A percentile compares a stretch with the other conserved stretches of the same genome.
Conservation (phyloP, 768 basidiomycete genomes). For the Termitomyces bulborhizus region DNA sequence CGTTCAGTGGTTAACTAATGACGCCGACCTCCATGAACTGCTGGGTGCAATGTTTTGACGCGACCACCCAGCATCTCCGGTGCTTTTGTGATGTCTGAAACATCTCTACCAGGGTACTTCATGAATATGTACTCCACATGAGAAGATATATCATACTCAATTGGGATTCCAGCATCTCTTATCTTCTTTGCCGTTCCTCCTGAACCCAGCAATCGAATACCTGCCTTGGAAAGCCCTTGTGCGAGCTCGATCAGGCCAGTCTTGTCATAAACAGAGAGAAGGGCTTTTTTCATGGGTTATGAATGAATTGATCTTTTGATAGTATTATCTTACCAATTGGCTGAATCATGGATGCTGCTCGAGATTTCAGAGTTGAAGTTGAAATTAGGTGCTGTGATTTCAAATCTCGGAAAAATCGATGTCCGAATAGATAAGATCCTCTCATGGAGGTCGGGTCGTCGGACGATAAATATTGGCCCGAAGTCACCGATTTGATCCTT, state of each 20-base stretch:
- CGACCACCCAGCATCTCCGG: slow-evolving; percentile 99
- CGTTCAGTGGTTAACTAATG: not conserved
- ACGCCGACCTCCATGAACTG: slow-evolving; percentile 86
- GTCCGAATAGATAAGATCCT: slow-evolving; percentile 6
- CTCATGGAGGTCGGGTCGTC: too few species aligned
- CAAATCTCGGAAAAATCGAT: not conserved
- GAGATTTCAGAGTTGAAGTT: not conserved
- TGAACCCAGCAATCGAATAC: slow-evolving; percentile 87
- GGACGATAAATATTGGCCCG: too few species aligned
- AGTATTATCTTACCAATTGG: slow-evolving; percentile 10
- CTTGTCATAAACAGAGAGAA: slow-evolving; percentile 97
- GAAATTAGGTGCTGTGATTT: not conserved
- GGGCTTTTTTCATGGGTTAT: slow-evolving; percentile 38
- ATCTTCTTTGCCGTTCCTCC: slow-evolving; percentile 98
- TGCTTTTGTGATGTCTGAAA: slow-evolving; percentile 94
- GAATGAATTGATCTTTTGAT: not conserved
- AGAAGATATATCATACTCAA: slow-evolving; percentile 55
- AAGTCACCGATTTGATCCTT: too few species aligned
- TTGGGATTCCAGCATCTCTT: slow-evolving; percentile 84
- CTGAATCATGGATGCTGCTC: slow-evolving; percentile 7
- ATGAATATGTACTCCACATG: not conserved
- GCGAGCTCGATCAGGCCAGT: slow-evolving; percentile 85
- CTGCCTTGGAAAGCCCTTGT: slow-evolving; percentile 70
- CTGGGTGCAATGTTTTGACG: slow-evolving; percentile 97
- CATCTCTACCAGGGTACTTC: slow-evolving; percentile 57